These are phyloP conservation scores for Arctium lappa DNA, from an alignment of 129 eudicot species.

Conservation along the genomic window DNA sequence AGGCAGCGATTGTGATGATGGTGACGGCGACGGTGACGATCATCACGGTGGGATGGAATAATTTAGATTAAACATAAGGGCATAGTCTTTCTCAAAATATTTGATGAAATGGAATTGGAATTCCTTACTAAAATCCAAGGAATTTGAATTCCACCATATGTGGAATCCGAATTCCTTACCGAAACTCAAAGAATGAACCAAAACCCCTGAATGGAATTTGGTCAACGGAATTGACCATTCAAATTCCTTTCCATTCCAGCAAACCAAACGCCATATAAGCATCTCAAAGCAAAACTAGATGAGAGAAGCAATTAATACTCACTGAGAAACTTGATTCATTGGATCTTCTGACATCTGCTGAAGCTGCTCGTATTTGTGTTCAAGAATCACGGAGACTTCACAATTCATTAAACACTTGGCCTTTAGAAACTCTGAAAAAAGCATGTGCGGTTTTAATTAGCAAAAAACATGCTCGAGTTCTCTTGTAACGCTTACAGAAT, in stretches of 20 bases:
- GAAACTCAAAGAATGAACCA: not conserved
- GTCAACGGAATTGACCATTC: not conserved
- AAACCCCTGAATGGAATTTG: not conserved
- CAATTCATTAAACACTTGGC: slow-evolving; percentile 97
- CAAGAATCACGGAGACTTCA: slow-evolving; percentile 91
- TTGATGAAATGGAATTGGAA: not conserved
- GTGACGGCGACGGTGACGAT: not conserved
- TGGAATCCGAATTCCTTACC: not conserved
- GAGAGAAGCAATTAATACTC: slow-evolving; percentile 27
- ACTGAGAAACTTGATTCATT: slow-evolving; percentile 83
- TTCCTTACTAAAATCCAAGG: not conserved
- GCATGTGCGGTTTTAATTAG: not conserved
- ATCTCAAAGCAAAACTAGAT: not conserved
- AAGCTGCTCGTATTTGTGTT: slow-evolving; percentile 82
- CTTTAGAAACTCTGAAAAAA: slow-evolving; percentile 78
- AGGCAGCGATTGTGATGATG: not conserved
- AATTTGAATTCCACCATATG: not conserved
- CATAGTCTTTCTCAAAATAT: not conserved
- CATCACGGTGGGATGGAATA: not conserved
- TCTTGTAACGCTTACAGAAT: not conserved
- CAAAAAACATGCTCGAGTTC: not conserved
- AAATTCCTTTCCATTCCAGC: not conserved
- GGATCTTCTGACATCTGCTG: slow-evolving; percentile 95
- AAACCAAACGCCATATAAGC: not conserved
- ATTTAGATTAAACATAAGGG: not conserved